Evolutionary conservation across 2,329 filamentous ascomycete genomes (phyloP).

Genomic region (Hymenoscyphus repandus): DNA sequence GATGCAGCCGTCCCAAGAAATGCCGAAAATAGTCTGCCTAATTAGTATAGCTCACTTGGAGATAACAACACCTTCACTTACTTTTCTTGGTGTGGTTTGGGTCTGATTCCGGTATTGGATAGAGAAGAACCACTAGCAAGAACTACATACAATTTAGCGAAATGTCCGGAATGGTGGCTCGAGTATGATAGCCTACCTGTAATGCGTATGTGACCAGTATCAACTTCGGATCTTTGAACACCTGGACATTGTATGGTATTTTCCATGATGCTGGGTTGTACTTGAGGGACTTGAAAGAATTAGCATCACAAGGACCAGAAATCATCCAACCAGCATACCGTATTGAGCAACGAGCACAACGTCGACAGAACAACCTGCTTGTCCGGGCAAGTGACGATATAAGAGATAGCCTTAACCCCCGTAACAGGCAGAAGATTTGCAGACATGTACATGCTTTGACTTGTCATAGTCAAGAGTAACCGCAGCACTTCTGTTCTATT

Average conservation of each 20-base stretch:
- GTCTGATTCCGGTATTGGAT: conserved; percentile 76
- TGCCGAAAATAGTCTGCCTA: conserved; percentile 74
- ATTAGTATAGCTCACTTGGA: conserved; percentile 5
- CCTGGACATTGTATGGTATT: conserved; percentile 87
- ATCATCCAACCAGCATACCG: conserved; percentile 50
- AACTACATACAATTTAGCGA: conserved; percentile 44
- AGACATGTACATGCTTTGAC: conserved; percentile 91
- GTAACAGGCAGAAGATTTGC: conserved; percentile 73
- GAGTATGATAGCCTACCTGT: conserved; percentile 34
- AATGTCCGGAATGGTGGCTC: neutral
- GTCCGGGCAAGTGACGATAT: conserved; percentile 80
- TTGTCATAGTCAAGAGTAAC: conserved; percentile 76
- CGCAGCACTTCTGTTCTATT: conserved; percentile 88
- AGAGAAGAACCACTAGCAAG: conserved; percentile 77
- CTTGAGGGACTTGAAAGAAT: conserved; percentile 67
- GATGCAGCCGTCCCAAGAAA: conserved; percentile 73
- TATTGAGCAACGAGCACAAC: conserved; percentile 90
- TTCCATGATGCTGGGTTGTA: conserved; percentile 94
- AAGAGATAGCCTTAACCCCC: conserved; percentile 79
- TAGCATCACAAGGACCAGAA: conserved; percentile 5
- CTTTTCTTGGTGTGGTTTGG: conserved; percentile 65
- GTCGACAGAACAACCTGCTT: conserved; percentile 89
- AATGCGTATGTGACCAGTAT: conserved; percentile 87
- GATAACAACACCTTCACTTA: conserved; percentile 8
- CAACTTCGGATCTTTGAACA: conserved; percentile 87